A percentile compares a stretch with the other conserved stretches of the same genome.
Evolutionary conservation across 129 eudicot species (phyloP).

Genomic region (Ambrosia trifida): DNA sequence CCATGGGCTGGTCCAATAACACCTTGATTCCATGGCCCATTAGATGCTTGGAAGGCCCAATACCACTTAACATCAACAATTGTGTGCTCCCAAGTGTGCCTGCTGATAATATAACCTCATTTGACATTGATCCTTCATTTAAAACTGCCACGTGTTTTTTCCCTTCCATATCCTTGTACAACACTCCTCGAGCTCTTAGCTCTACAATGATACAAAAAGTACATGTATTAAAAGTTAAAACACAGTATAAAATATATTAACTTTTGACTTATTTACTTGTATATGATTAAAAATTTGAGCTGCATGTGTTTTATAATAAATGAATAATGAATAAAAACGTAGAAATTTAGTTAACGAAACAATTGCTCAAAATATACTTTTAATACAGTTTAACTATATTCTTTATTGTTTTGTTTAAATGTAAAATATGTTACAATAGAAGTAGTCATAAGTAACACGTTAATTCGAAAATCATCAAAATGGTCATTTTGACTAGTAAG

Average conservation of each 20-base stretch:
- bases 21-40: constrained; percentile 45
- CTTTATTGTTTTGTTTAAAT: not conserved
- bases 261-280: not conserved
- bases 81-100: constrained; percentile 96
- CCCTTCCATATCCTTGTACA: constrained; percentile 53
- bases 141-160: constrained; percentile 53
- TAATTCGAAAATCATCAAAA: too few species aligned
- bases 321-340: not conserved
- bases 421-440: not conserved
- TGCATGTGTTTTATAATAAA: not conserved
- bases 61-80: constrained; percentile 66
- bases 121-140: constrained; percentile 35
- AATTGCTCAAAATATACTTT: too few species aligned
- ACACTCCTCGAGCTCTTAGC: constrained; percentile 62
- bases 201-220: constrained; percentile 32
- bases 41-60: constrained; percentile 67
- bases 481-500: too few species aligned
- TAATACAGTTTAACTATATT: not conserved
- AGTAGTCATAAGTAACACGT: too few species aligned
- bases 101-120: constrained; percentile 69
- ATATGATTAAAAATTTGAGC: not conserved
- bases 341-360: not conserved
- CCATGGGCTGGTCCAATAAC: constrained; percentile 67
- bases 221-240: not conserved
- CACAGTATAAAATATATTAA: not conserved